Evolutionary conservation across 2,329 filamentous ascomycete species (phyloP), one percentile per base, ranked within the genome.

Genomic region (Purpureocillium takamizusanense): DNA sequence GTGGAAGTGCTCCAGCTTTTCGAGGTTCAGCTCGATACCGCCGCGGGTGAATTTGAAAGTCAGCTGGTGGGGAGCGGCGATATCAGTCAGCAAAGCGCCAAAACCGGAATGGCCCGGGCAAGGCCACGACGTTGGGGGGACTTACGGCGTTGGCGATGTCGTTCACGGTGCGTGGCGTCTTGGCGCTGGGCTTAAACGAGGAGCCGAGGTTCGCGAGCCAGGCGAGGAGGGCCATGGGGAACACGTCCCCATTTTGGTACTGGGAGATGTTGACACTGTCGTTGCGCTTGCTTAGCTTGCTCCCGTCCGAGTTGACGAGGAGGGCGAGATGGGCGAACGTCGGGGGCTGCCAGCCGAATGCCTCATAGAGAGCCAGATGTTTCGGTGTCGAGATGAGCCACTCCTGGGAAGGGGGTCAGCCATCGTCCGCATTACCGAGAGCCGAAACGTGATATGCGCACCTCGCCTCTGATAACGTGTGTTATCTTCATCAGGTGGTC

Each of bases 401-500:
- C 74, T 98, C 92, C 72, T 85, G 13, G 4, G 18, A 15, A 7
- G 21, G 18, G 4, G 23, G n/a, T 28, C 17, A 15, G 25, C n/a
- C n/a, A n/a, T n/a, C n/a, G n/a, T n/a, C n/a, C n/a, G n/a, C n/a
- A n/a, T n/a, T n/a, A n/a, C n/a, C n/a, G n/a, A n/a, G n/a, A n/a
- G n/a, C n/a, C n/a, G n/a, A n/a, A n/a, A n/a, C n/a, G n/a, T n/a
- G n/a, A n/a, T 25, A 25, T 25, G 21, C 73, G 51, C 62, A 84
- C 81, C 18, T 83, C 82, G 38, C 90, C 92, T 31, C 92, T 81
- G 42, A 98, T 85, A 12, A 98, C 92, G 60, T 97, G 90, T 0
- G 89, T 95, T 48, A 98, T 94, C 42, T 86, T 67, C 92, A 98
- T 98, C 43, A 83, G 69, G 58, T 95, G 86, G 54, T 98, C 92